Evolutionary conservation across 2,329 filamentous ascomycete genomes (phyloP).

Genomic region (Shiraia sp.): DNA sequence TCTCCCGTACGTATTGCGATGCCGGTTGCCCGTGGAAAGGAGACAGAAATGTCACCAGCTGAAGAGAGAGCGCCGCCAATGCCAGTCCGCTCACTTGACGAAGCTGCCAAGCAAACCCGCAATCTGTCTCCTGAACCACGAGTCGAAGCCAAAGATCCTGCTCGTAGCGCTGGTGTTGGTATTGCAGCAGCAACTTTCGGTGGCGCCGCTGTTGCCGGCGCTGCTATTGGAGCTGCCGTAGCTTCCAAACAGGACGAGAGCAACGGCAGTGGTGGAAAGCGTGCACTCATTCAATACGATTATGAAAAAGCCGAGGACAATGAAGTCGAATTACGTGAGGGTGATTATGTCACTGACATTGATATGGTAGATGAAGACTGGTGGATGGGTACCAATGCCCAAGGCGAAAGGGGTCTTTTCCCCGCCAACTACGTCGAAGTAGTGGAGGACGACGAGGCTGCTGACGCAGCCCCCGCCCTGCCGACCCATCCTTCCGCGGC

Average conservation of each 20-base stretch:
- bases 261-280: conserved; percentile 59
- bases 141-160: conserved; percentile 57
- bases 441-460: conserved; percentile 63
- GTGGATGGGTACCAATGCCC: conserved; percentile 93
- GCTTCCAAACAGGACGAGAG: conserved; percentile 45
- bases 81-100: conserved; percentile 65
- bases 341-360: conserved; percentile 86
- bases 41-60: conserved; percentile 56
- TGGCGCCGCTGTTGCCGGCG: conserved; percentile 47
- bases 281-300: conserved; percentile 85
- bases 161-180: conserved; percentile 58
- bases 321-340: conserved; percentile 87
- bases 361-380: conserved; percentile 98
- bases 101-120: conserved; percentile 65
- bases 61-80: conserved; percentile 59
- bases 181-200: conserved; percentile 52
- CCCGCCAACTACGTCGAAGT: conserved; percentile 97
- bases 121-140: conserved; percentile 68
- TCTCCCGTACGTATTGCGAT: conserved; percentile 87
- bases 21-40: conserved; percentile 71
- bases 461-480: conserved; percentile 38
- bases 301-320: conserved; percentile 99
- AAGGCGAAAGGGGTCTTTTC: conserved; percentile 87
- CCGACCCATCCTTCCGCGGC: conserved; percentile 49
- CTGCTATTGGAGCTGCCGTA: conserved; percentile 45